Base-by-base conservation (phyloP, 805 yeast genomes). In the Zygotorulaspora florentina region DNA sequence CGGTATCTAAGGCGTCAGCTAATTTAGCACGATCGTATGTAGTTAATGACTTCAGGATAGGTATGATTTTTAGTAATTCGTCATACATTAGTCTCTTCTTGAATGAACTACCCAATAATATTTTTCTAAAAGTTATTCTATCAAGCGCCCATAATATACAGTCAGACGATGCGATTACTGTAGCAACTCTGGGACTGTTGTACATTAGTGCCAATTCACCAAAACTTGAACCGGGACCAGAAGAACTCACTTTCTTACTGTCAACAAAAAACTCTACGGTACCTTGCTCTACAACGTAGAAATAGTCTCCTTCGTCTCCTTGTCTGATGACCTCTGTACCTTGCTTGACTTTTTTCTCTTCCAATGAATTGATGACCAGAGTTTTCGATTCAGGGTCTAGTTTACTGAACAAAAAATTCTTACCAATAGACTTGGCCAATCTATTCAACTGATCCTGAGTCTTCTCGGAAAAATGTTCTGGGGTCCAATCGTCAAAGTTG, bases 171-270 rank as follows among this genome's bases (percentile, higher is more conserved):
- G 96, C 90, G 23, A 76, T 58, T 1, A 87, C 97, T 1, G 98
- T 88, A 8, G 98, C 98, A 7, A 98, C 98, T 69, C 99, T 82
- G 51, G 97, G 97, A 15, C 96, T 82, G 66, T 93, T 91, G 72
- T 93, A 91, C 96, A 93, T 89, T 58, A 93, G 76, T 2, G 99
- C 99, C 60, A 93, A 76, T 68, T 93, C 99, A 62, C 99, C 99
- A 68, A 93, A 93, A 37, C 91, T 83, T 3, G 95, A 80, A 6
- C 98, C 97, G 33, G 87, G 81, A 8, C 87, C 84, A n/a, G 87
- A 76, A 1, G 85, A 72, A 61, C 79, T 83, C 31, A 89, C 91
- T 58, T 80, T 77, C 36, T 75, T 64, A 17, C 64, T 68, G 63
- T 87, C 79, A 27, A 85, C 90, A 56, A 74, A 76, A 59, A 81